phyloP scores from a whole-genome alignment of 768 basidiomycete species.

The Amanita inopinata region DNA sequence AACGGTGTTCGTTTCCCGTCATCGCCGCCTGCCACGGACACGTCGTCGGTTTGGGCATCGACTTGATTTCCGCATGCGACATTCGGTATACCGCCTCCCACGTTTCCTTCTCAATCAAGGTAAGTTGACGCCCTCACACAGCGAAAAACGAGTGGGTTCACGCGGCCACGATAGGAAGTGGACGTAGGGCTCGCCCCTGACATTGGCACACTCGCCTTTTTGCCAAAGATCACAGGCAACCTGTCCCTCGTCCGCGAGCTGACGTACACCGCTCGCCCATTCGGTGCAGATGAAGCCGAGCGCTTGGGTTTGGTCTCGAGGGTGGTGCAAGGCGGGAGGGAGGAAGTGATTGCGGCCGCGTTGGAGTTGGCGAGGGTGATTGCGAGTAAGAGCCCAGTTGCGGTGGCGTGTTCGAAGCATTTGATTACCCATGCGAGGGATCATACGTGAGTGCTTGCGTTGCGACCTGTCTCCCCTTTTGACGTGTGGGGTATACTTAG shows the following conservation, averaged over 20 bases:
- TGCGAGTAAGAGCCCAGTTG: conserved; percentile 71
- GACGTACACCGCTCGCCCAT: conserved; percentile 65
- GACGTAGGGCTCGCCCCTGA: conserved; percentile 85
- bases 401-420: conserved; percentile 68
- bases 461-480: neutral
- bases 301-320: conserved; percentile 66
- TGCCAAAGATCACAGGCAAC: conserved; percentile 74
- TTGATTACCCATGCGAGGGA: conserved; percentile 72
- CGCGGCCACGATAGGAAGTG: conserved; percentile 61
- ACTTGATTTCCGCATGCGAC: conserved; percentile 69
- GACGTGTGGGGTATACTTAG: neutral
- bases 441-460: conserved; percentile 43
- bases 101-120: conserved; percentile 64
- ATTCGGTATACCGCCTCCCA: conserved; percentile 64
- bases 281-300: conserved; percentile 57
- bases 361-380: conserved; percentile 57
- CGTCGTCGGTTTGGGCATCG: conserved; percentile 69
- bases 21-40: conserved; percentile 75
- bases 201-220: conserved; percentile 74
- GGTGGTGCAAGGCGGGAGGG: conserved; percentile 54
- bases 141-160: neutral
- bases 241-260: conserved; percentile 65
- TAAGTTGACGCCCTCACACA: conserved; percentile 17
- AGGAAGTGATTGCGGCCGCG: conserved; percentile 58
- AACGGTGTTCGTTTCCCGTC: conserved; percentile 67